These are phyloP conservation scores for Rhizophagus clarus DNA, from an alignment of 192 early-diverging fungal species.

Conservation along the genomic window DNA sequence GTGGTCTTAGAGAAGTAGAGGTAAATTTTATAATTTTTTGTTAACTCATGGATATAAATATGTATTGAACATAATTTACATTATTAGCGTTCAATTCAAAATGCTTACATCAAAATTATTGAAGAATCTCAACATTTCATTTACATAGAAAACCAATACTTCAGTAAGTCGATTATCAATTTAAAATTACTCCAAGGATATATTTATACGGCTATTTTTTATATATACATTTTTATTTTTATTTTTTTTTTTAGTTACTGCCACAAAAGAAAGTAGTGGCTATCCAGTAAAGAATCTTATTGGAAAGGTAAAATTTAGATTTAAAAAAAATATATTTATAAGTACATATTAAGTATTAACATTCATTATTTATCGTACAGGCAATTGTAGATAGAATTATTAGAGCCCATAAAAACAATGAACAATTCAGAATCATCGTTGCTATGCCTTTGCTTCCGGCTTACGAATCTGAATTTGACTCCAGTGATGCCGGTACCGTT, in stretches of 20 bases:
- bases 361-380: neutral
- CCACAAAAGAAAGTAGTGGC: conserved; percentile 43
- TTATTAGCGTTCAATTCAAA: conserved; percentile 72
- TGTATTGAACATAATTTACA: neutral
- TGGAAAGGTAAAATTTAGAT: conserved; percentile 47
- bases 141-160: conserved; percentile 96
- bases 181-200: too few species aligned
- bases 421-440: conserved; percentile 81
- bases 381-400: conserved; percentile 79
- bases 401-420: conserved; percentile 63
- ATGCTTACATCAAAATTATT: conserved; percentile 81
- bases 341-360: neutral
- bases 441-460: conserved; percentile 88
- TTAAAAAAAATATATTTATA: neutral
- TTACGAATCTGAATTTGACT: conserved; percentile 80
- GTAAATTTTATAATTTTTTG: conserved; percentile 19
- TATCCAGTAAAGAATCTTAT: conserved; percentile 79
- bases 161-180: conserved; percentile 54
- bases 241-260: conserved; percentile 48
- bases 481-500: conserved; percentile 72
- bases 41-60: neutral
- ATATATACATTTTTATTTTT: neutral
- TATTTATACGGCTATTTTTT: too few species aligned
- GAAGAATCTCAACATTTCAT: conserved; percentile 78
- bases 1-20: conserved; percentile 59